Conservation (phyloP, 2,329 filamentous ascomycete species). For the Sarocladium strictum region DNA sequence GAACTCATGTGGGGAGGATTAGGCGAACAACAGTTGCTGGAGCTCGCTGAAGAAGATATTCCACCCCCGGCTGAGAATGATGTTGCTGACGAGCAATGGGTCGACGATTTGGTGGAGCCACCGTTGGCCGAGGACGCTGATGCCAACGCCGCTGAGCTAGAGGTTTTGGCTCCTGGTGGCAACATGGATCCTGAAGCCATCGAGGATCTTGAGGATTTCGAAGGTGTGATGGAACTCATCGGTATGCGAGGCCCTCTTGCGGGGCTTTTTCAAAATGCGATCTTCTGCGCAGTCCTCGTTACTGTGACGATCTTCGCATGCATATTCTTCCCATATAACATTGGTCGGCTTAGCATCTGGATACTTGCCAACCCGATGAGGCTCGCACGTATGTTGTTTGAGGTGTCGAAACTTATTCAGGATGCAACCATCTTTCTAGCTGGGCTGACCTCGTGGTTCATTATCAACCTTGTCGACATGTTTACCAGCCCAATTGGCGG, state of each 20-base stretch:
- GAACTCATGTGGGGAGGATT: slow-evolving; percentile 59
- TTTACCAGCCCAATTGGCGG: slow-evolving; percentile 29
- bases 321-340: slow-evolving; percentile 86
- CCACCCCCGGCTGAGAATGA: slow-evolving; percentile 22
- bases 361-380: slow-evolving; percentile 74
- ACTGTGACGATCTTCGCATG: slow-evolving; percentile 79
- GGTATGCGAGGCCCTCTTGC: slow-evolving; percentile 92
- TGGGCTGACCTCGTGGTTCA: slow-evolving; percentile 45
- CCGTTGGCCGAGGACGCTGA: slow-evolving; percentile 22
- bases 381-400: slow-evolving; percentile 66
- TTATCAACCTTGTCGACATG: slow-evolving; percentile 33
- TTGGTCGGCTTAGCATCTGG: slow-evolving; percentile 78
- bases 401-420: slow-evolving; percentile 70
- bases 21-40: neutral
- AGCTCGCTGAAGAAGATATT: slow-evolving; percentile 6
- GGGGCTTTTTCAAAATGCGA: slow-evolving; percentile 86
- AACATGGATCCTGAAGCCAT: slow-evolving; percentile 65
- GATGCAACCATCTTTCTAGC: slow-evolving; percentile 64
- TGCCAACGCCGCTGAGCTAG: slow-evolving; percentile 32
- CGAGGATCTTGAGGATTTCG: slow-evolving; percentile 87
- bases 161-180: slow-evolving; percentile 52
- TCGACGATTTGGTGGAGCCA: slow-evolving; percentile 38
- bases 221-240: slow-evolving; percentile 91
- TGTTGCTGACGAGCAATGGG: slow-evolving; percentile 29
- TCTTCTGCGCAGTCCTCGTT: slow-evolving; percentile 89